Conservation (phyloP, 495 filamentous ascomycete genomes). For the Astrothelium subdiscretum region DNA sequence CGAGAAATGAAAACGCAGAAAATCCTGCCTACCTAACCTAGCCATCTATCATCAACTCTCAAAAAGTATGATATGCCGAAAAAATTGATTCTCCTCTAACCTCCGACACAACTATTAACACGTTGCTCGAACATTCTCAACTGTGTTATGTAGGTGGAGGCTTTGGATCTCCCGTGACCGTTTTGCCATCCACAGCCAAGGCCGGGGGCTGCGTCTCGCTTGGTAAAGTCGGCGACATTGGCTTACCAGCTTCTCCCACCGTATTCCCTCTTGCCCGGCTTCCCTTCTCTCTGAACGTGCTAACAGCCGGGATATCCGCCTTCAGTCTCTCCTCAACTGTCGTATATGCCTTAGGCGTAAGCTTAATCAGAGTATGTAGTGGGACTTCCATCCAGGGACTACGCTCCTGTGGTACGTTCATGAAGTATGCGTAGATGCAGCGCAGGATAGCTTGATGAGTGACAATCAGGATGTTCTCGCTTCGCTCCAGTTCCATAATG, state of each 20-base stretch:
- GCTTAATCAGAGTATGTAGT: constrained; percentile 88
- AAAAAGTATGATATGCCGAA: neutral
- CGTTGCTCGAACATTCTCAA: neutral
- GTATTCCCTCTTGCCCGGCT: constrained; percentile 54
- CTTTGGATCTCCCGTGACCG: neutral
- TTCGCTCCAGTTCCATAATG: constrained; percentile 96
- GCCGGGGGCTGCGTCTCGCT: neutral
- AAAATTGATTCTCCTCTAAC: neutral
- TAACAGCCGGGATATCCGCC: constrained; percentile 87
- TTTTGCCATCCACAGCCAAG: neutral
- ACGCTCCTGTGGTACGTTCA: constrained; percentile 84
- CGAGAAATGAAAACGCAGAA: neutral
- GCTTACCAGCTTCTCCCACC: neutral
- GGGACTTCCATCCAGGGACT: constrained; percentile 97
- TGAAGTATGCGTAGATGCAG: constrained; percentile 97
- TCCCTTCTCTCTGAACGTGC: constrained; percentile 87
- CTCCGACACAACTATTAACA: neutral
- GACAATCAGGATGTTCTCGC: constrained; percentile 94
- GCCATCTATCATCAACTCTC: neutral
- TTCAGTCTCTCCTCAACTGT: constrained; percentile 78
- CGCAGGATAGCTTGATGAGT: constrained; percentile 94
- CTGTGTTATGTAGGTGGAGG: neutral
- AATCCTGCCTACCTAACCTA: neutral
- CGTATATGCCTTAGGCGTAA: constrained; percentile 88
- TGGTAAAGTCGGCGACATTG: neutral